These are phyloP conservation scores for Sonneratia caseolaris DNA, from an alignment of 345 rosid genomes.

Conservation along the genomic window DNA sequence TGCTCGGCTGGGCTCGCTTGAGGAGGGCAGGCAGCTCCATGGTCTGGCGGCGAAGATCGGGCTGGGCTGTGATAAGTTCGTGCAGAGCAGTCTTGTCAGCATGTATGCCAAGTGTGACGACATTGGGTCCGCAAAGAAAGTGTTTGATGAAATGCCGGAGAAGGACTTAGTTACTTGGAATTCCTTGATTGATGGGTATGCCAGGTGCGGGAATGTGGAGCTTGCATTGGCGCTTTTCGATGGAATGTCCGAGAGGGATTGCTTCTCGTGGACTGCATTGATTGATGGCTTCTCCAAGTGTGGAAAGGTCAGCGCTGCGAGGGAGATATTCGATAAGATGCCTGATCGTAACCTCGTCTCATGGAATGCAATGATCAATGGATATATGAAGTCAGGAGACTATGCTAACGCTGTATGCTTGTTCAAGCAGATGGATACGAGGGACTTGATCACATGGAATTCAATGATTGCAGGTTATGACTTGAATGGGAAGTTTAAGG, in stretches of 20 bases:
- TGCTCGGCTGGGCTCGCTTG: constrained; percentile 27
- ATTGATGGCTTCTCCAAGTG: constrained; percentile 38
- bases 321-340: constrained; percentile 33
- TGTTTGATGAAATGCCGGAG: constrained; percentile 33
- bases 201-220: constrained; percentile 28
- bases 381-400: constrained; percentile 31
- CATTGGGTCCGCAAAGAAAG: constrained; percentile 28
- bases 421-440: constrained; percentile 24
- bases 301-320: constrained; percentile 28
- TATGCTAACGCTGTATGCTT: constrained; percentile 17
- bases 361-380: constrained; percentile 39
- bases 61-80: constrained; percentile 37
- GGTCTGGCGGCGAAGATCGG: constrained; percentile 43
- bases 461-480: constrained; percentile 40
- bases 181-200: constrained; percentile 40
- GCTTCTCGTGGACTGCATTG: constrained; percentile 37
- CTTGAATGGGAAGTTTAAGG: constrained; percentile 21
- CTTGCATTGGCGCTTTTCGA: constrained; percentile 33
- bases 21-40: constrained; percentile 55
- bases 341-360: constrained; percentile 25
- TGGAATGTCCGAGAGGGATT: constrained; percentile 40
- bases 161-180: constrained; percentile 41
- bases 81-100: constrained; percentile 46
- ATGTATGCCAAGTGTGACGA: constrained; percentile 34
- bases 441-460: constrained; percentile 40